phyloP scores from a whole-genome alignment of 2,329 filamentous ascomycete genomes.

The Fusarium protoensiforme region DNA sequence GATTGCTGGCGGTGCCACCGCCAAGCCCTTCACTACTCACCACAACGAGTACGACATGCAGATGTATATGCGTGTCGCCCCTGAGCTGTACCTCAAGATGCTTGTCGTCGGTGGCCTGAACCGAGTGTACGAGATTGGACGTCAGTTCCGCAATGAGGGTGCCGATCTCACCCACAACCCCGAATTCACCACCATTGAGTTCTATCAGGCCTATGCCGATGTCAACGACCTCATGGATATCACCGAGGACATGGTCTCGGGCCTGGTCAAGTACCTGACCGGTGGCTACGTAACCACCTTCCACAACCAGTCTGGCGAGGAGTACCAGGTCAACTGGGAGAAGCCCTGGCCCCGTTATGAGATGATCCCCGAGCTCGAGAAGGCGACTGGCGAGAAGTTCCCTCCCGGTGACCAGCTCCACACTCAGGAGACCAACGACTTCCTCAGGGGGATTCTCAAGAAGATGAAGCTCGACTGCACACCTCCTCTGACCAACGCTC shows the following conservation, averaged over 20 bases:
- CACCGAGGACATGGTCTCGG: slow-evolving; percentile 93
- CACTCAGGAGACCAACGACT: slow-evolving; percentile 87
- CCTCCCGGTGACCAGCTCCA: slow-evolving; percentile 89
- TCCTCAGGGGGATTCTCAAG: slow-evolving; percentile 84
- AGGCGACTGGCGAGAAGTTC: slow-evolving; percentile 92
- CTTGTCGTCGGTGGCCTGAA: slow-evolving; percentile 92
- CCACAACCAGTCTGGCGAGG: slow-evolving; percentile 86
- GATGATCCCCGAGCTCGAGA: slow-evolving; percentile 89
- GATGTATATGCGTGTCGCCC: slow-evolving; percentile 93
- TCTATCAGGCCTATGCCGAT: slow-evolving; percentile 94
- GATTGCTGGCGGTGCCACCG: slow-evolving; percentile 94
- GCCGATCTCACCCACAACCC: slow-evolving; percentile 83
- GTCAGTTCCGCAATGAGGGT: slow-evolving; percentile 94
- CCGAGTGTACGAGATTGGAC: slow-evolving; percentile 94
- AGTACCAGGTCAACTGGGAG: slow-evolving; percentile 95
- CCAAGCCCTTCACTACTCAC: slow-evolving; percentile 91
- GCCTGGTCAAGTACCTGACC: slow-evolving; percentile 88
- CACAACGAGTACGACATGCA: slow-evolving; percentile 97
- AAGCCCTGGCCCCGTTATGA: slow-evolving; percentile 92
- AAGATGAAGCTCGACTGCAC: slow-evolving; percentile 93
- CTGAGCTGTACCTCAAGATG: slow-evolving; percentile 97
- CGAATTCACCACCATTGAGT: slow-evolving; percentile 97
- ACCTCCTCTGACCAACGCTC: slow-evolving; percentile 89
- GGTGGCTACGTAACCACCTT: slow-evolving; percentile 88
- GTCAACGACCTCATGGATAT: slow-evolving; percentile 84